Percentiles rank a stretch among this genome's conserved stretches.
Conservation (phyloP, 108 stramenopile genomes). For the Fragilaria crotonensis region DNA sequence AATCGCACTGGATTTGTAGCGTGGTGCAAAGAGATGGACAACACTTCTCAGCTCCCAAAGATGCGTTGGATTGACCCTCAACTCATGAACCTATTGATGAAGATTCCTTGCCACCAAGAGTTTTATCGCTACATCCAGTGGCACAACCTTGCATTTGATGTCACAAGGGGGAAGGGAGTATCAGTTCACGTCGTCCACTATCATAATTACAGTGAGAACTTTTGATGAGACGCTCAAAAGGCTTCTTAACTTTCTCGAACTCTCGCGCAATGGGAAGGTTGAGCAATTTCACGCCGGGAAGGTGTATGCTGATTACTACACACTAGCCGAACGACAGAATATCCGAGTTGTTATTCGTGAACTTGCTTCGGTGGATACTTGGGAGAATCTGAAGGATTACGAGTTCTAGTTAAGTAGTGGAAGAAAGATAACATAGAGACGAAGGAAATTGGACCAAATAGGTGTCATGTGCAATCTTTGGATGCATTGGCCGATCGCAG, state of each 20-base stretch:
- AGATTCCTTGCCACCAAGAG: constrained; percentile 45
- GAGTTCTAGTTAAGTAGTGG: no score
- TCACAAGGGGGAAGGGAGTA: constrained; percentile 32
- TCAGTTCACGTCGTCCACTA: constrained; percentile 45
- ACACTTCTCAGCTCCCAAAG: constrained; percentile 11
- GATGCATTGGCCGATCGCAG: no score
- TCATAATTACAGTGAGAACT: constrained; percentile 27
- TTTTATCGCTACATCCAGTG: constrained; percentile 56
- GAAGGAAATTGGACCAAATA: no score
- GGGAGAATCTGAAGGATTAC: not conserved
- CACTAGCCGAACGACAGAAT: not conserved
- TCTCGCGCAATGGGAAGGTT: not conserved
- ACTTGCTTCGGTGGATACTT: not conserved
- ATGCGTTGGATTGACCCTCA: constrained; percentile 16
- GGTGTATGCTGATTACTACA: not conserved
- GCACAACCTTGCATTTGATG: constrained; percentile 59
- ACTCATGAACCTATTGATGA: constrained; percentile 19
- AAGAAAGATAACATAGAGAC: no score
- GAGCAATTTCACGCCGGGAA: not conserved
- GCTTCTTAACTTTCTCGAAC: constrained; percentile 1
- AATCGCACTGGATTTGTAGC: constrained; percentile 39
- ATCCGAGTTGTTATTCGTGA: not conserved
- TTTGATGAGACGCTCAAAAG: not conserved
- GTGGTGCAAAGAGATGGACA: constrained; percentile 24
- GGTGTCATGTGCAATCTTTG: no score